Conservation (phyloP, 805 yeast genomes). For the Pichia cabralensis region DNA sequence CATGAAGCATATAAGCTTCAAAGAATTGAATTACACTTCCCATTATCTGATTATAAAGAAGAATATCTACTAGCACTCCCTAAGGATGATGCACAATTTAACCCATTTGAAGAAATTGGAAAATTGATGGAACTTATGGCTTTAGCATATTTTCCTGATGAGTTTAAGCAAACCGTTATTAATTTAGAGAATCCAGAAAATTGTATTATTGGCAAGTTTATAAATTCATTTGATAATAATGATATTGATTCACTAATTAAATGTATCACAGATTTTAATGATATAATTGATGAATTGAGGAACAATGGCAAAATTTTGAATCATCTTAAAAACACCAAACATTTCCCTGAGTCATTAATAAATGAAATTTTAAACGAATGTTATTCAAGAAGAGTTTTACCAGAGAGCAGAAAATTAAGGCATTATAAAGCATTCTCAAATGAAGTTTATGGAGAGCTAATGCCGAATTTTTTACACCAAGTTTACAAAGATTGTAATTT, state of each 20-base stretch:
- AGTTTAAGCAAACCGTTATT: constrained; percentile 23
- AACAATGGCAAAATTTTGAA: constrained; percentile 22
- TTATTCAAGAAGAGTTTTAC: constrained; percentile 72
- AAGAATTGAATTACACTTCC: constrained; percentile 23
- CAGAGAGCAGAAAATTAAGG: constrained; percentile 52
- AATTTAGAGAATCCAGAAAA: constrained; percentile 26
- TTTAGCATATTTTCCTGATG: constrained; percentile 30
- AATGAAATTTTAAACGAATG: constrained; percentile 67
- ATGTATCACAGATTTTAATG: constrained; percentile 35
- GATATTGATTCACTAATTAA: constrained; percentile 3
- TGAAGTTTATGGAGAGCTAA: constrained; percentile 82
- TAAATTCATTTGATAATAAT: constrained; percentile 23
- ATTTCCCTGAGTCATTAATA: constrained; percentile 33
- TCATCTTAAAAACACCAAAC: constrained; percentile 11
- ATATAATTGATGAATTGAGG: constrained; percentile 26
- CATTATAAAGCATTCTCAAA: constrained; percentile 81
- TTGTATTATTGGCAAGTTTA: constrained; percentile 32
- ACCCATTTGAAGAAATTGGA: constrained; percentile 57
- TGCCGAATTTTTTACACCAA: constrained; percentile 66
- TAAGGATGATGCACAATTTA: constrained; percentile 43
- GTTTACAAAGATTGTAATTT: constrained; percentile 55
- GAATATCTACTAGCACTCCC: constrained; percentile 39
- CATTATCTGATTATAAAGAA: constrained; percentile 40
- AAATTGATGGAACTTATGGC: constrained; percentile 36
- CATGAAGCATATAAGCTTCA: constrained; percentile 19